These are phyloP conservation scores for Saccharum officinarum DNA, from an alignment of 176 grass and related monocot genomes.

Conservation along the genomic window DNA sequence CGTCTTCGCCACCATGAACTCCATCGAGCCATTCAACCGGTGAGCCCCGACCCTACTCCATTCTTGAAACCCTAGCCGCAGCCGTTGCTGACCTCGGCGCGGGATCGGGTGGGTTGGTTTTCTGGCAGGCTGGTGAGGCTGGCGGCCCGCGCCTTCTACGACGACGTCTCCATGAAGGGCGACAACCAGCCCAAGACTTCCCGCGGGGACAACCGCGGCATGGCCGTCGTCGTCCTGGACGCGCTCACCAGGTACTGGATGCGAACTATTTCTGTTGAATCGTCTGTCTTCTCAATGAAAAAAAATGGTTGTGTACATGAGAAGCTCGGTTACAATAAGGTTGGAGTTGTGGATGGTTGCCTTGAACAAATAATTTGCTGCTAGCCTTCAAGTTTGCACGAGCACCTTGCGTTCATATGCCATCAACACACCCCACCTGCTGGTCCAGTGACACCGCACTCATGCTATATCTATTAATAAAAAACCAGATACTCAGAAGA, in stretches of 20 bases:
- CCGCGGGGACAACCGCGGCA: slow-evolving; percentile 94
- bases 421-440: neutral
- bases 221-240: slow-evolving; percentile 95
- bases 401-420: neutral
- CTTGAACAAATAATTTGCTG: neutral
- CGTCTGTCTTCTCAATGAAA: neutral
- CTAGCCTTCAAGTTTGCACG: neutral
- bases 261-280: neutral
- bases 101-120: neutral
- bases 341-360: neutral
- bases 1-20: slow-evolving; percentile 40
- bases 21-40: slow-evolving; percentile 92
- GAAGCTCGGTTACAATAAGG: neutral
- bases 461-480: neutral
- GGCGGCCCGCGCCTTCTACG: slow-evolving; percentile 88
- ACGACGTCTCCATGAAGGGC: slow-evolving; percentile 90
- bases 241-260: slow-evolving; percentile 68
- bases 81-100: neutral
- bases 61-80: slow-evolving; percentile 21
- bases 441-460: too few species aligned
- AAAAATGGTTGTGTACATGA: neutral
- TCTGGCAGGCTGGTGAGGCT: slow-evolving; percentile 69
- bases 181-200: slow-evolving; percentile 90
- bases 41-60: neutral
- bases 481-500: neutral